Evolutionary conservation across 2,329 filamentous ascomycete genomes (phyloP).

Genomic region (Penicillium nordicum): DNA sequence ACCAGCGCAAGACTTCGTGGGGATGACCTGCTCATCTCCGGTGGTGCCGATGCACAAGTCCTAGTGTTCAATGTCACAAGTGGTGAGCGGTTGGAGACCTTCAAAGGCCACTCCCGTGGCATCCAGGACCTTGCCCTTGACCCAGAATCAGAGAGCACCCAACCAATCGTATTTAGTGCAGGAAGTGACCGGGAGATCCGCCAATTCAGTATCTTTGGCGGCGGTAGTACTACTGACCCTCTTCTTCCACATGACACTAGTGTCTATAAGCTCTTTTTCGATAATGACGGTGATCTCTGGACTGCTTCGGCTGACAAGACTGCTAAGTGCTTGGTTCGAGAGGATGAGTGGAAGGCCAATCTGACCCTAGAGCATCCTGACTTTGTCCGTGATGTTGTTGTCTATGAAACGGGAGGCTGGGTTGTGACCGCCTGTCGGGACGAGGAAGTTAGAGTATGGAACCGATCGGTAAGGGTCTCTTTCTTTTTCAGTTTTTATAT

Average conservation of each 20-base stretch:
- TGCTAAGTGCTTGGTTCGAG: constrained; percentile 71
- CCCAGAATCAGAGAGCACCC: constrained; percentile 44
- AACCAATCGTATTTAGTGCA: constrained; percentile 67
- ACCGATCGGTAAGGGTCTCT: constrained; percentile 49
- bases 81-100: constrained; percentile 66
- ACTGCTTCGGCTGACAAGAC: constrained; percentile 90
- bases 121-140: constrained; percentile 78
- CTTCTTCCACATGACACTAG: constrained; percentile 86
- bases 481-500: neutral
- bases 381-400: constrained; percentile 79
- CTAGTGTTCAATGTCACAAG: constrained; percentile 76
- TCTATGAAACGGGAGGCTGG: constrained; percentile 67
- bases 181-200: constrained; percentile 78
- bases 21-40: constrained; percentile 65
- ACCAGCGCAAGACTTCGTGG: constrained; percentile 59
- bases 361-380: constrained; percentile 76
- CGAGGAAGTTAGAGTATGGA: constrained; percentile 90
- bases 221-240: constrained; percentile 50
- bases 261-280: constrained; percentile 76
- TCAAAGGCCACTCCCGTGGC: constrained; percentile 75
- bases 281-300: constrained; percentile 74
- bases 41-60: constrained; percentile 74
- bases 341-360: constrained; percentile 66
- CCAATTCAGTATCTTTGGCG: constrained; percentile 49
- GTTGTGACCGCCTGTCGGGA: constrained; percentile 85